These are phyloP conservation scores for Plasmodium vivax DNA, from an alignment of 169 alveolate genomes.

Conservation along the genomic window DNA sequence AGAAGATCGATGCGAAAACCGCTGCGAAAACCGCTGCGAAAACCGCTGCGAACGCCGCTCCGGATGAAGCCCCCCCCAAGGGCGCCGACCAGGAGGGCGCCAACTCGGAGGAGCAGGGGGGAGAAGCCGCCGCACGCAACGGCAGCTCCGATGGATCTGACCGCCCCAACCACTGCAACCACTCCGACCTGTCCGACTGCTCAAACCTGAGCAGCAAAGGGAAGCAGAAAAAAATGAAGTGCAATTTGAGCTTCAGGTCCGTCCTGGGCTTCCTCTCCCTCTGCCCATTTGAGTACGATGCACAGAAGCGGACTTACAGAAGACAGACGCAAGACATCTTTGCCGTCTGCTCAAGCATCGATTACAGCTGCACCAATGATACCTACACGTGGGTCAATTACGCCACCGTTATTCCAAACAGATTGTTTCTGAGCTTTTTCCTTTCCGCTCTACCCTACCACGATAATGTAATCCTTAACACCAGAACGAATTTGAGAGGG, in stretches of 20 bases:
- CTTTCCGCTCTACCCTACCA: constrained; percentile 28
- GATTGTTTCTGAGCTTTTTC: constrained; percentile 12
- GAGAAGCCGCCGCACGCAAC: not conserved
- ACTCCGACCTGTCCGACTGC: not conserved
- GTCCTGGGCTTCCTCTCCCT: constrained; percentile 43
- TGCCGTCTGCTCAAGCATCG: constrained; percentile 65
- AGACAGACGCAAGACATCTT: constrained; percentile 11
- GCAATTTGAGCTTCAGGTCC: constrained; percentile 38
- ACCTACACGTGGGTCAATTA: constrained; percentile 55
- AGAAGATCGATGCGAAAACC: no score
- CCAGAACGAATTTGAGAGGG: constrained; percentile 22
- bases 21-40: no score
- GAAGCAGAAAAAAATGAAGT: constrained; percentile 33
- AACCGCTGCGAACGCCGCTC: no score
- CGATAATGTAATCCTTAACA: constrained; percentile 35
- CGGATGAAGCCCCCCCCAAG: not conserved
- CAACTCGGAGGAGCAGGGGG: not conserved
- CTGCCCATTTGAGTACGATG: constrained; percentile 33
- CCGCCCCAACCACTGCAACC: not conserved
- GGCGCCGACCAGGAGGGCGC: not conserved
- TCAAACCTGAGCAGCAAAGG: not conserved
- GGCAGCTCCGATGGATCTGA: no score
- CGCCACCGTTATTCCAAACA: constrained; percentile 27
- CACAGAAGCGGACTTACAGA: constrained; percentile 1
- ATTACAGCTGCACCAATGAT: constrained; percentile 28